Base-by-base conservation (phyloP, 2,329 filamentous ascomycete genomes). In the Fusarium armeniacum region DNA sequence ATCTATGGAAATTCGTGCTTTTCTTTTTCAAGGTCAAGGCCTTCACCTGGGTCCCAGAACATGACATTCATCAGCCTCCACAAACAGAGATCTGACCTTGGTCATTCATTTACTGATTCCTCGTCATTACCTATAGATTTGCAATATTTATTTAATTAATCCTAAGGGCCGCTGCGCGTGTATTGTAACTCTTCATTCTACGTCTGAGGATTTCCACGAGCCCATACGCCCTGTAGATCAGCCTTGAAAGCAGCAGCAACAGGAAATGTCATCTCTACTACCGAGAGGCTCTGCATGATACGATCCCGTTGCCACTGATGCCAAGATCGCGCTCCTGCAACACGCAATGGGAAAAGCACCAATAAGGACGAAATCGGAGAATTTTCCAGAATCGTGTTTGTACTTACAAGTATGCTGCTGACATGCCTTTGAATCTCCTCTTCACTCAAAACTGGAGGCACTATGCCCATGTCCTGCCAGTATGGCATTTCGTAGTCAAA, bases 401-500 rank as follows among this genome's bases (percentile, higher is more conserved):
- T 68, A 9, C 71, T 43, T 0, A 32, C 30, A 5, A 80, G 56
- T n/a, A 81, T 80, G 0, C 52, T 41, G 2, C 56, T 28, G 1
- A 76, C 72, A 7, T 78, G 73, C 8, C 26, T 36, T 5, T 73
- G 65, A 16, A 80, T 67, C 2, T 73, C 65, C 0, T 58, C 49
- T 10, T 71, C 64, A 9, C 54, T 33, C 0, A 80, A 32, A 0
- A 66, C 74, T 0, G 78, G 74, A 0, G 76, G 69, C 0, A 47
- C 6, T 5, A 78, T 62, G 1, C 53, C 71, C 12, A 76, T 62
- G 0, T 43, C 45, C 0, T 73, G 62, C 79, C 79, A 81, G 20
- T 75, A 67, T 10, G 49, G 24, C 3, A 77, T 71, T 12, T 80
- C 77, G 16, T 80, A 80, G 60, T 80, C 79, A 33, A 78, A 81